Evolutionary conservation across 2,329 filamentous ascomycete genomes (phyloP).

Genomic region (Neofusicoccum parvum): DNA sequence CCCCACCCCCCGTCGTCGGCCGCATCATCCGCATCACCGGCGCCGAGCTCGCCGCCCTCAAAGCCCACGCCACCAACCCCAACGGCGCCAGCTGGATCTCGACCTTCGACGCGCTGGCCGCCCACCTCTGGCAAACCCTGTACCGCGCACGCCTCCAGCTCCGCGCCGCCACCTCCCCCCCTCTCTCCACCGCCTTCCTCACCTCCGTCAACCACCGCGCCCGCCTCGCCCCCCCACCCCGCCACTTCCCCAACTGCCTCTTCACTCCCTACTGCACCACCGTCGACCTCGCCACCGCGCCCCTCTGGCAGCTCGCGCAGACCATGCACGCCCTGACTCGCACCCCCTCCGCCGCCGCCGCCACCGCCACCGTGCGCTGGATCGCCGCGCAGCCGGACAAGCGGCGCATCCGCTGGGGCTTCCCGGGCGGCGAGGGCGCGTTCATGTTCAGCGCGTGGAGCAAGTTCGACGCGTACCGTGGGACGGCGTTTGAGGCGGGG

Average conservation of each 20-base stretch:
- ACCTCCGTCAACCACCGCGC: conserved; percentile 3
- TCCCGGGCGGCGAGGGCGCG: not conserved
- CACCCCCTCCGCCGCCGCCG: not conserved
- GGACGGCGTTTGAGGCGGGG: not conserved
- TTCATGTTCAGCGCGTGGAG: conserved; percentile 10
- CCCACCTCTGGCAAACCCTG: not conserved
- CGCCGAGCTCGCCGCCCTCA: not conserved
- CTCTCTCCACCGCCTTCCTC: not conserved
- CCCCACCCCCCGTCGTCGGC: not conserved
- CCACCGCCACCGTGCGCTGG: not conserved
- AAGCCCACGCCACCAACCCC: not conserved
- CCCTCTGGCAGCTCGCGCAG: not conserved
- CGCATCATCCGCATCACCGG: not conserved
- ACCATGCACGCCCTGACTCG: not conserved
- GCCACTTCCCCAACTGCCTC: not conserved
- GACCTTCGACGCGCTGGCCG: conserved; percentile 4
- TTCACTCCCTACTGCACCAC: not conserved
- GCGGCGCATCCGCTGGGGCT: not conserved
- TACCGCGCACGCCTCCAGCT: not conserved
- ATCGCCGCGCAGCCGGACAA: conserved; percentile 7
- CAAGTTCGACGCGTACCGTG: conserved; percentile 4
- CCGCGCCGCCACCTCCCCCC: not conserved
- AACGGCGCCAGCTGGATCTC: not conserved
- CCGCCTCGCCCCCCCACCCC: not conserved
- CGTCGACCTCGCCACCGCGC: not conserved